Evolutionary conservation across 1,284 basidiomycete species (phyloP).

Genomic region (Microstroma glucosiphilum): DNA sequence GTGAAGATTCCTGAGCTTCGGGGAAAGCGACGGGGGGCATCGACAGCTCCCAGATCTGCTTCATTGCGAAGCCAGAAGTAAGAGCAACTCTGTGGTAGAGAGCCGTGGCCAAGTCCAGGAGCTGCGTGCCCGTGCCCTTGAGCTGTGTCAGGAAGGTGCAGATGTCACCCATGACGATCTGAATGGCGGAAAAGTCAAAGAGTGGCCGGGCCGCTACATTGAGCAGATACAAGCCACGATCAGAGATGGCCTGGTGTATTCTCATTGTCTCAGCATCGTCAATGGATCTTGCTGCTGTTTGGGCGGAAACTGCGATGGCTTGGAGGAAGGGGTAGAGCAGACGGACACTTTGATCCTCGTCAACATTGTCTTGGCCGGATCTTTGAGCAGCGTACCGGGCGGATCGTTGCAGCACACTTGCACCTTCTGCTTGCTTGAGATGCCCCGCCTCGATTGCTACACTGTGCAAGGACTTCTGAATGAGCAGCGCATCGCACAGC

Average conservation of each 20-base stretch:
- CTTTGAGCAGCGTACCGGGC: background rate
- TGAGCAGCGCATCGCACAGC: no score
- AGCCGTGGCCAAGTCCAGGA: conserved; percentile 13
- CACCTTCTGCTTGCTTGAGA: background rate
- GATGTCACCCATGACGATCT: conserved; percentile 25
- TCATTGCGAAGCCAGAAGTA: conserved; percentile 28
- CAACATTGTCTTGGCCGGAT: background rate
- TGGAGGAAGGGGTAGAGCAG: conserved; percentile 17
- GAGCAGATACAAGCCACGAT: background rate
- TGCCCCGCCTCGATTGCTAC: no score
- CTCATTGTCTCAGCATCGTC: no score
- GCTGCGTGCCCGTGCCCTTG: conserved; percentile 7
- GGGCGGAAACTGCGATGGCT: conserved; percentile 13
- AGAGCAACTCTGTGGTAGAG: conserved; percentile 27
- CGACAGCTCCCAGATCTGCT: conserved; percentile 30
- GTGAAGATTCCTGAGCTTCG: conserved; percentile 46
- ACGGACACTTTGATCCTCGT: background rate
- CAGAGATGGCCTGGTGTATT: background rate
- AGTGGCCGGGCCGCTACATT: background rate
- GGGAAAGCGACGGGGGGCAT: conserved; percentile 1
- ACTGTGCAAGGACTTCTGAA: no score
- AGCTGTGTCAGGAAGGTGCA: conserved; percentile 8
- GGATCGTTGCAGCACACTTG: conserved; percentile 1
- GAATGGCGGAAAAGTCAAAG: conserved; percentile 30
- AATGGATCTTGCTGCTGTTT: background rate